Evolutionary conservation across 768 basidiomycete genomes (phyloP).

Genomic region (Pulveroboletus frians): DNA sequence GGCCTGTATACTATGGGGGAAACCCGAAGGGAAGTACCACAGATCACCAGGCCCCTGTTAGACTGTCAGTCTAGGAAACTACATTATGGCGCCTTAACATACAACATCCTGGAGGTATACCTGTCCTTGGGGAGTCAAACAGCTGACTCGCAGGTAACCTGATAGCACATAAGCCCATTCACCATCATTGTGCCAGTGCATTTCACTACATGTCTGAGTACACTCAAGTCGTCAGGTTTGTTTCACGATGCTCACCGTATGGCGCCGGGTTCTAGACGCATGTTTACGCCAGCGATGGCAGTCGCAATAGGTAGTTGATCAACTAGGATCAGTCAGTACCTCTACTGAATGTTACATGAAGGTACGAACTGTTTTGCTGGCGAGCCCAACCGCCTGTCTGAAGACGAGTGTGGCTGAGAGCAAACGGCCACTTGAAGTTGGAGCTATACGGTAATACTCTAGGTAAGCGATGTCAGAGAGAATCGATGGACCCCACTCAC

Average conservation of each 20-base stretch:
- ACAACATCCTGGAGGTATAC: constrained; percentile 52
- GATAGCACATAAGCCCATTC: constrained; percentile 53
- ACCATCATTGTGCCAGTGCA: constrained; percentile 41
- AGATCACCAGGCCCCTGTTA: constrained; percentile 38
- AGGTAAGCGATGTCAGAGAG: not conserved
- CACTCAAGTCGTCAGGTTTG: not conserved
- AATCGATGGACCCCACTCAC: constrained; percentile 20
- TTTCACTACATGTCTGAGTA: constrained; percentile 29
- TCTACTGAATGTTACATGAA: too few species aligned
- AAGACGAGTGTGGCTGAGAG: constrained; percentile 54
- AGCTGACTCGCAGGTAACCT: constrained; percentile 45
- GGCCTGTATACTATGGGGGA: constrained; percentile 52
- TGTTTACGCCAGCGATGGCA: constrained; percentile 37
- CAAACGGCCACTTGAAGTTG: constrained; percentile 63
- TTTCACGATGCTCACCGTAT: constrained; percentile 29
- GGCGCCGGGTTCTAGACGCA: constrained; percentile 39
- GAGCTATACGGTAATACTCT: constrained; percentile 12
- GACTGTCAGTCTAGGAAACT: constrained; percentile 11
- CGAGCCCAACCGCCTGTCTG: constrained; percentile 64
- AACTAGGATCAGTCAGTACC: constrained; percentile 23
- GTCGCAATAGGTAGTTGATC: constrained; percentile 37
- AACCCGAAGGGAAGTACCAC: constrained; percentile 58
- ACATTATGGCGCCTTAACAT: constrained; percentile 20
- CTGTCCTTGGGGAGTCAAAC: constrained; percentile 49
- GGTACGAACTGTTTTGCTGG: constrained; percentile 48